Percentiles rank a stretch among this genome's conserved stretches.
Evolutionary conservation across 1,139 yeast genomes (phyloP).

Genomic region (Debaryomyces sp.): DNA sequence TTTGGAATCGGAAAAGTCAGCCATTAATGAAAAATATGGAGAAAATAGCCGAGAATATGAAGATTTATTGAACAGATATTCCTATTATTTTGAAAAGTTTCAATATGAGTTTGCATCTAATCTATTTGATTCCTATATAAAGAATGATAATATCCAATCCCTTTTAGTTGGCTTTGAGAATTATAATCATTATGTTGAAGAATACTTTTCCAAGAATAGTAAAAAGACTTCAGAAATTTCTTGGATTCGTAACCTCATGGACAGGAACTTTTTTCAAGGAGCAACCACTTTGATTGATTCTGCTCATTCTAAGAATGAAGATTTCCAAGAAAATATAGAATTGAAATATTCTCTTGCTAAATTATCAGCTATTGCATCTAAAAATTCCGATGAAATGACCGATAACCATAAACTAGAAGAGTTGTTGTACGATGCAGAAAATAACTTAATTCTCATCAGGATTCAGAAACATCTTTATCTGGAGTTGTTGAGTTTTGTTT

Average conservation of each 20-base stretch:
- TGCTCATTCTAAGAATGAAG: constrained; percentile 38
- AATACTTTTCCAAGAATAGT: constrained; percentile 53
- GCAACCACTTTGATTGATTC: constrained; percentile 47
- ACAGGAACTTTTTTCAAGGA: constrained; percentile 53
- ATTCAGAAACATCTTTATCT: constrained; percentile 48
- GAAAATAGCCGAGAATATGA: constrained; percentile 15
- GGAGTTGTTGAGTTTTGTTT: constrained; percentile 30
- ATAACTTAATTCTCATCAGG: constrained; percentile 46
- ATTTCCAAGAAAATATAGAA: constrained; percentile 50
- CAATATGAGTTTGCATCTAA: constrained; percentile 71
- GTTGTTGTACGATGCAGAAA: constrained; percentile 46
- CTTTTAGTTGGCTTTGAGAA: constrained; percentile 61
- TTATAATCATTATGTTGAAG: constrained; percentile 50
- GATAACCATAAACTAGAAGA: constrained; percentile 21
- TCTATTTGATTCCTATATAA: constrained; percentile 62
- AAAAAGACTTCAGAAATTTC: constrained; percentile 58
- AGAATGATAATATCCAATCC: constrained; percentile 53
- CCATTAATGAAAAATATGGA: constrained; percentile 28
- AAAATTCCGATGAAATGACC: not conserved
- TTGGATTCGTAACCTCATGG: constrained; percentile 72
- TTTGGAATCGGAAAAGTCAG: constrained; percentile 55
- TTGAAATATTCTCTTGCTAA: constrained; percentile 74
- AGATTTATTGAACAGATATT: constrained; percentile 36
- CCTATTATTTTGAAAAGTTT: constrained; percentile 58
- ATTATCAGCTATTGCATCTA: constrained; percentile 45